Evolutionary conservation across 306 rosid species (phyloP).

Genomic region (Neltuma alba): DNA sequence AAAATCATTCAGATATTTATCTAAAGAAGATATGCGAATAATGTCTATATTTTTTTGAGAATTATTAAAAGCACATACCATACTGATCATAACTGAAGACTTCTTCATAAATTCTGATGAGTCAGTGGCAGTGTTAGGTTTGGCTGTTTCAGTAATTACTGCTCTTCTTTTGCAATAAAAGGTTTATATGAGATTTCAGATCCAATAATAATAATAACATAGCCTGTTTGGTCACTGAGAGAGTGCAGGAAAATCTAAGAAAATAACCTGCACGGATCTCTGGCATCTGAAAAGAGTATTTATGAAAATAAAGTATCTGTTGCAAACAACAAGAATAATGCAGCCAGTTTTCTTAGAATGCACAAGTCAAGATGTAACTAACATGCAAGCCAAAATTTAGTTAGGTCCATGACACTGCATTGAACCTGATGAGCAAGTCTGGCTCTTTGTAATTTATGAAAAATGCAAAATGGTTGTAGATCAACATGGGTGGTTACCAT

Average conservation of each 20-base stretch:
- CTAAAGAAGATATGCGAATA: no score
- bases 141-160: background rate
- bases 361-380: no score
- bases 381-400: no score
- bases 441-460: background rate
- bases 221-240: background rate
- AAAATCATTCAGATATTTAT: no score
- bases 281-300: background rate
- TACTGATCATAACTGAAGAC: background rate
- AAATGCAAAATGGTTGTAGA: no score
- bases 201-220: background rate
- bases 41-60: background rate
- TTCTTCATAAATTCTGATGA: background rate
- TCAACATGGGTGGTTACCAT: no score
- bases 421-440: no score
- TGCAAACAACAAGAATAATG: background rate
- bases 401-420: no score
- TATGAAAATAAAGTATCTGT: background rate
- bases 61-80: background rate
- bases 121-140: background rate
- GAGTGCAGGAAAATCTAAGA: constrained; percentile 14
- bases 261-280: background rate
- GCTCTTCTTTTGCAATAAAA: background rate
- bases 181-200: background rate
- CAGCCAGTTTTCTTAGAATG: no score